phyloP scores from a whole-genome alignment of 148 eudicot genomes.

The Diospyros kaki region DNA sequence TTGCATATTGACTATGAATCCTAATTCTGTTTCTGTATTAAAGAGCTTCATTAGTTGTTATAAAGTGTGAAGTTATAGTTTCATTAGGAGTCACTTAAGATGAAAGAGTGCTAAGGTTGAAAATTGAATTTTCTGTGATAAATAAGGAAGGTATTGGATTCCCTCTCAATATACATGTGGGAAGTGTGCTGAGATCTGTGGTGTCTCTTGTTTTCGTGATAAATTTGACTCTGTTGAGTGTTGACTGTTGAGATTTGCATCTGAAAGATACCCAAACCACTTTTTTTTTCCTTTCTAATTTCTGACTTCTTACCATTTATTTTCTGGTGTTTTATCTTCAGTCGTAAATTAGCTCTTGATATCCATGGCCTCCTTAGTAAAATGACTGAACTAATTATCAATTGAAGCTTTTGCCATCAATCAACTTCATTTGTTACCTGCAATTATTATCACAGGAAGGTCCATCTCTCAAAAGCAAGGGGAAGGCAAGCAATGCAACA shows the following conservation, averaged over 20 bases:
- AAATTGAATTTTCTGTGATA: neutral
- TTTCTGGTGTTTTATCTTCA: conserved; percentile 6
- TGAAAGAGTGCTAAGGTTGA: too few species aligned
- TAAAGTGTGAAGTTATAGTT: neutral
- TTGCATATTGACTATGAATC: neutral
- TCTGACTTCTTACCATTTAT: neutral
- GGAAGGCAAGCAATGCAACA: conserved; percentile 68
- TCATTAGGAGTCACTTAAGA: neutral
- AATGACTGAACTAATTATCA: neutral
- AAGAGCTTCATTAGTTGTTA: neutral
- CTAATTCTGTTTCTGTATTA: neutral
- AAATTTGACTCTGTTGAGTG: neutral
- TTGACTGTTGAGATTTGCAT: neutral
- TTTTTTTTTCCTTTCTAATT: neutral
- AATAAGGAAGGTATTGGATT: neutral
- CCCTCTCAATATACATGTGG: neutral
- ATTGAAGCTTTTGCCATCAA: neutral
- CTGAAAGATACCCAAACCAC: neutral
- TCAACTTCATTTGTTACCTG: conserved; percentile 8
- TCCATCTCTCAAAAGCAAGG: conserved; percentile 80
- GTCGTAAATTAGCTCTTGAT: neutral
- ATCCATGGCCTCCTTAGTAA: neutral
- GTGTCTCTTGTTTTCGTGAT: neutral
- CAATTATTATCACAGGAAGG: conserved; percentile 63
- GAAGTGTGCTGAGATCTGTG: neutral